Base-by-base conservation (phyloP, 768 basidiomycete genomes). In the Tubosaeta brunneosetosa region DNA sequence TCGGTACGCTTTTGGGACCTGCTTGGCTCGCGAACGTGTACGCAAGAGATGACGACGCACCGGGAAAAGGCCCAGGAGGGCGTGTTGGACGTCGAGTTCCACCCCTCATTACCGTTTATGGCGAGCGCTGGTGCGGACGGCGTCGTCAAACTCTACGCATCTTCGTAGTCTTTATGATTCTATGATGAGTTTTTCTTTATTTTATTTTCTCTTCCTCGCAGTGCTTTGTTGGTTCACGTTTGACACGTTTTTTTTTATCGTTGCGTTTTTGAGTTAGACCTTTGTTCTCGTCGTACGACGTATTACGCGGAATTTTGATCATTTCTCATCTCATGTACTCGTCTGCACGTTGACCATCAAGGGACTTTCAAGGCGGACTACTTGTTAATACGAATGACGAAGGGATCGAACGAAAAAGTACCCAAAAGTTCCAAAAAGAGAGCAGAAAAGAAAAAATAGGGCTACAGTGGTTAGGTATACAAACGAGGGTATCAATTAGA, bases 91-190 rank as follows among this genome's bases (percentile, higher is more conserved):
- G 86, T 95, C 12, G 85, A 88, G 57, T 89, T 89, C 72, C 89
- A 92, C 65, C 83, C 86, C 12, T 80, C 86, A 54, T 69, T 94
- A 51, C 88, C 89, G 27, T 83, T 94, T 64, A 83, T 97, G 79
- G 91, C 88, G 14, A 95, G 91, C 67, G 90, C 91, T 17, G 95
- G 95, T n/a, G 91, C 92, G 12, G 95, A 97, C 71, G 94, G 94
- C 26, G 86, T 92, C 42, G 84, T 97, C 55, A 92, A 92, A 70
- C 75, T 97, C 26, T 97, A 90, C 68, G 88, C 89, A 55, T 88
- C 88, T 63, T 91, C 88, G 72, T 91, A 47, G 16, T 12, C 19
- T 47, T n/a, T 19, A 40, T 14, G 47, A 40, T 11, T 13, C 27
- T 48, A 17, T 29, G 6, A 19, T 19, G 16, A 14, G 2, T 34